A percentile compares a stretch with the other conserved stretches of the same genome.
Conservation (phyloP, 495 filamentous ascomycete species). For the Aspergillus heteromorphus region DNA sequence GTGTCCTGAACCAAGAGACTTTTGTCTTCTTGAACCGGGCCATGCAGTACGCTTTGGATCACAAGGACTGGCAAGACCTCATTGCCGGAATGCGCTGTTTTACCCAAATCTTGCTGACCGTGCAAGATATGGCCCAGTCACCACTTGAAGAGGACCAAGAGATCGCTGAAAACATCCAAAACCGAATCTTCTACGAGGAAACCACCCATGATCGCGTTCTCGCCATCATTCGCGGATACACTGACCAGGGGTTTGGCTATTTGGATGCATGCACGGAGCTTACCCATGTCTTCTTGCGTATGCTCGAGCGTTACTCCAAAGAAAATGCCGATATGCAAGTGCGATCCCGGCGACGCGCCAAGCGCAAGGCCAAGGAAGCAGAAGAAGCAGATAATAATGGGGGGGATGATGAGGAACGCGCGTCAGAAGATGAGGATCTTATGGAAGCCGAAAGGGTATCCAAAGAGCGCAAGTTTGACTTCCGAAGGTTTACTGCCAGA, state of each 20-base stretch:
- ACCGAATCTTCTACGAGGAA: constrained; percentile 96
- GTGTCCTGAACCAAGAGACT: constrained; percentile 85
- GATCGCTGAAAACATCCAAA: constrained; percentile 96
- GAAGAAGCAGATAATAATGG: constrained; percentile 19
- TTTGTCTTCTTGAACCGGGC: constrained; percentile 80
- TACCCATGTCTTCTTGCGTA: constrained; percentile 81
- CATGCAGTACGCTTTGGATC: constrained; percentile 72
- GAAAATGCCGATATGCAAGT: constrained; percentile 92
- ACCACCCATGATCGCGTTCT: constrained; percentile 83
- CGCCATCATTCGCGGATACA: constrained; percentile 72
- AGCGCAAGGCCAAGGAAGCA: constrained; percentile 62
- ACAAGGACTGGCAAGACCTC: constrained; percentile 80
- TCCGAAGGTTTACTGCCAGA: constrained; percentile 70
- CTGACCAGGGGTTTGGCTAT: constrained; percentile 90
- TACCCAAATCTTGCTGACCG: constrained; percentile 69
- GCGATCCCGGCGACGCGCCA: constrained; percentile 64
- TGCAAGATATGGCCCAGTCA: constrained; percentile 88
- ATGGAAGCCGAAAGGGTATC: constrained; percentile 59
- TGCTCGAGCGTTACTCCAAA: constrained; percentile 90
- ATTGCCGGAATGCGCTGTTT: constrained; percentile 89
- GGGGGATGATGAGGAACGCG: constrained; percentile 49
- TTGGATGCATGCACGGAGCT: constrained; percentile 91
- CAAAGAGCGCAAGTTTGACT: constrained; percentile 90
- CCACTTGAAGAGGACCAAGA: constrained; percentile 89
- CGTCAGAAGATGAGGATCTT: constrained; percentile 72